Percentiles rank a stretch among this genome's conserved stretches.
phyloP scores from a whole-genome alignment of 1,284 basidiomycete genomes.

The Austroboletus rostrupii region DNA sequence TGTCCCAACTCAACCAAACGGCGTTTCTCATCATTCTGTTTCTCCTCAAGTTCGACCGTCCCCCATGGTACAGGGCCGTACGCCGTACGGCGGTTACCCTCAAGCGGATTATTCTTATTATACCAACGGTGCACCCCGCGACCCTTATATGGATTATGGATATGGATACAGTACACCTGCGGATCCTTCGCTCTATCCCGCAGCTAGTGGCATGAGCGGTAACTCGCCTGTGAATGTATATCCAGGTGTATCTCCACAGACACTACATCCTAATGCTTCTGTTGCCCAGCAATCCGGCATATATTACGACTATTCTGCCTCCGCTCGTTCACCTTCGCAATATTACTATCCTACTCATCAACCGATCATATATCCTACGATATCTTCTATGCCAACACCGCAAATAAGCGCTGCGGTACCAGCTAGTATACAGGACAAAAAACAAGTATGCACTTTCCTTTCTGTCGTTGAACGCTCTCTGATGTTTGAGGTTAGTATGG shows the following conservation, averaged over 20 bases:
- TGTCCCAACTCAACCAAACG: conserved; percentile 22
- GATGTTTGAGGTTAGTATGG: conserved; percentile 38
- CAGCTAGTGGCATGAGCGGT: conserved; percentile 39
- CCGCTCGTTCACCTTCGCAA: conserved; percentile 49
- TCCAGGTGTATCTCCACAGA: conserved; percentile 41
- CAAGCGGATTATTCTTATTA: conserved; percentile 61
- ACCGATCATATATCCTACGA: conserved; percentile 55
- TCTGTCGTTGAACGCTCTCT: conserved; percentile 5
- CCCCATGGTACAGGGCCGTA: conserved; percentile 42
- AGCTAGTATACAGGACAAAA: conserved; percentile 50
- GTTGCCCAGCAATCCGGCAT: conserved; percentile 48
- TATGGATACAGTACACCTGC: conserved; percentile 50
- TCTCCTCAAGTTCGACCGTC: conserved; percentile 37
- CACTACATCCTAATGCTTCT: conserved; percentile 42
- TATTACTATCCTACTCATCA: conserved; percentile 60
- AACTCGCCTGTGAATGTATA: conserved; percentile 47
- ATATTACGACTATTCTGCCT: conserved; percentile 58
- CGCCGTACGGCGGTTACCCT: conserved; percentile 48
- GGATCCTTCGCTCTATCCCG: conserved; percentile 52
- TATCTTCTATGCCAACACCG: conserved; percentile 51
- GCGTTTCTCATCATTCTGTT: conserved; percentile 20
- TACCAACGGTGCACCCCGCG: conserved; percentile 40
- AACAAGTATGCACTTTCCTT: conserved; percentile 45
- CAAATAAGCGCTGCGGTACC: conserved; percentile 42
- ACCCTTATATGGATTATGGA: conserved; percentile 49